Evolutionary conservation across 2,329 filamentous ascomycete species (phyloP), one percentile per base, ranked within the genome.

Genomic region (Hymenoscyphus fructigenus): DNA sequence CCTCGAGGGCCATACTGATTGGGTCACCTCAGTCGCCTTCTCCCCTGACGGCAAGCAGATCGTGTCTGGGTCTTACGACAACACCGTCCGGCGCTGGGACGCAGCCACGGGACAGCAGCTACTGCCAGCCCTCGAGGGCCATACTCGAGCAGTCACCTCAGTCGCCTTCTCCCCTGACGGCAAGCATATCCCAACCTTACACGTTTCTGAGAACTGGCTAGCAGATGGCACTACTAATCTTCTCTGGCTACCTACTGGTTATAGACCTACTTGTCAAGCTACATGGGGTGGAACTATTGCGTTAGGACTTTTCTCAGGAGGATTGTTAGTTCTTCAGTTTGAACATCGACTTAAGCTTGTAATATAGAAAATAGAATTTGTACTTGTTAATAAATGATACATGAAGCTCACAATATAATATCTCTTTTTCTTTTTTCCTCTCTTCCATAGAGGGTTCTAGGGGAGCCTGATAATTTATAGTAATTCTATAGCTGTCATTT

Each of bases 151-250:
- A 12, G 63, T 61, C 29, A 61, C 7, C 34, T 61, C 58, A 57
- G 63, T 65, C 32, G 63, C 53, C 63, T 65, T 61, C 59, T 65
- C 63, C 17, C 63, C 63, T 17, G 32, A 59, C n/a, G 57, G 17
- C 36, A 59, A 59, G 57, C 36, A 47, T 7, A 47, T 59, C 36
- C 28, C 1, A 29, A 29, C 28, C 28, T 29, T 29, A 29, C 28
- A 29, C 28, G 28, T 29, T 29, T 29, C 28, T 29, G 1, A 29
- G 28, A 29, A 29, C 28, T 29, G 28, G 28, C 28, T 29, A 29
- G 47, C 2, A 53, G 17, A 53, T 53, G 5, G 47, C 47, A 53
- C 47, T 53, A 53, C 47, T 53, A 53, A 29, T 29, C 28, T 29
- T 29, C 28, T 29, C 28, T 29, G 28, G 28, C 28, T 29, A 29